Conservation (phyloP, 1,284 basidiomycete genomes). For the Fistulinella cinereoalba region DNA sequence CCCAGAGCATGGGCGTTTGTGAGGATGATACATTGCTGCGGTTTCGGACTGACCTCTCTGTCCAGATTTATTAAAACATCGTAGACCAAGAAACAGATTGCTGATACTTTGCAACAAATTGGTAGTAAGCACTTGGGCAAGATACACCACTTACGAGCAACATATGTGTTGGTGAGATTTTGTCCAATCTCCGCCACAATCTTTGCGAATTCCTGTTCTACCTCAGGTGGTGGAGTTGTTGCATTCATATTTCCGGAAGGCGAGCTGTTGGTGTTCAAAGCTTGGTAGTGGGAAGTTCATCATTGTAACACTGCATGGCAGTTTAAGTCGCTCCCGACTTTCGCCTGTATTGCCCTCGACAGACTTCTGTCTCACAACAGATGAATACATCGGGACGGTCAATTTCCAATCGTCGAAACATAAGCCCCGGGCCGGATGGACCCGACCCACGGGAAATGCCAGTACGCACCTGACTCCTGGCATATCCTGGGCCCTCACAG, state of each 20-base stretch:
- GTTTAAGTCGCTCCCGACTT: not conserved
- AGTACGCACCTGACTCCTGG: too few species aligned
- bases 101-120: not conserved
- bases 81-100: conserved; percentile 4
- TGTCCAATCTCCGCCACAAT: conserved; percentile 1
- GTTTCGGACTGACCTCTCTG: conserved; percentile 3
- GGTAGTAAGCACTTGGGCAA: not conserved
- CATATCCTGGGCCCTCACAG: too few species aligned
- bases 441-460: not conserved
- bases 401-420: not conserved
- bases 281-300: not conserved
- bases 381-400: not conserved
- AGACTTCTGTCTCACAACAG: not conserved
- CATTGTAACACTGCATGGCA: not conserved
- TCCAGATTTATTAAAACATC: conserved; percentile 9
- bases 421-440: not conserved
- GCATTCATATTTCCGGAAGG: not conserved
- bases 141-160: conserved; percentile 1
- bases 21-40: not conserved
- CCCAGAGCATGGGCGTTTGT: not conserved
- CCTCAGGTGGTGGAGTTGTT: not conserved
- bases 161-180: conserved; percentile 3
- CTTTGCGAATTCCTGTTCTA: conserved; percentile 1
- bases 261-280: not conserved
- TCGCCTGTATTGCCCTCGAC: not conserved